A percentile compares a stretch with the other conserved stretches of the same genome.
Conservation (phyloP, 2,329 filamentous ascomycete species). For the Botryotinia convoluta region DNA sequence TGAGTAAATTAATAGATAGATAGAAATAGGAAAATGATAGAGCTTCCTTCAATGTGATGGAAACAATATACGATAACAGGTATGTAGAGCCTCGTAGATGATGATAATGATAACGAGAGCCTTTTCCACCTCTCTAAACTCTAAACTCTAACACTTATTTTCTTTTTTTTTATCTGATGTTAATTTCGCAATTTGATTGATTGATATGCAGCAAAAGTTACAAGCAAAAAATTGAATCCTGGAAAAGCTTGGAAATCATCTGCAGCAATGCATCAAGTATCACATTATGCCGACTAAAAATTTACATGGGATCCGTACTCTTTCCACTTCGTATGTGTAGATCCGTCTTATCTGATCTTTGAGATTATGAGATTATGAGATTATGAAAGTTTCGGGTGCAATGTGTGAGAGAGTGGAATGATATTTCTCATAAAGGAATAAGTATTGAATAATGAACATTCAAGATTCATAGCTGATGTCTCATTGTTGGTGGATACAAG, state of each 20-base stretch:
- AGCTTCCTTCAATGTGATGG: background rate
- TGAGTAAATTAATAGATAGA: background rate
- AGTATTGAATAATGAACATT: background rate
- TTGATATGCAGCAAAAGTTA: conserved; percentile 1
- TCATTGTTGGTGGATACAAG: background rate
- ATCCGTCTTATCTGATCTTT: conserved; percentile 10
- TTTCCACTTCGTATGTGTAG: background rate
- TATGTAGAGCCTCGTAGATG: background rate
- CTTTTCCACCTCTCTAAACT: background rate
- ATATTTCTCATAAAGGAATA: background rate
- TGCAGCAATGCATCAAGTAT: background rate
- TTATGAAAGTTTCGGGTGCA: background rate
- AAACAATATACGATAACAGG: background rate
- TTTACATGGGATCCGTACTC: background rate
- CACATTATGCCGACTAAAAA: conserved; percentile 2
- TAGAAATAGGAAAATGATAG: background rate
- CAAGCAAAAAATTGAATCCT: background rate
- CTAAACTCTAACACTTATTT: background rate
- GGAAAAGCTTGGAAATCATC: conserved; percentile 1
- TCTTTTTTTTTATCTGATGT: background rate
- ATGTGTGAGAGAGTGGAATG: background rate
- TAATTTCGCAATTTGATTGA: conserved; percentile 6
- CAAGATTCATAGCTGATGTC: background rate
- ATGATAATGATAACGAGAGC: background rate
- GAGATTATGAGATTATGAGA: background rate